These are phyloP conservation scores for Coemansia sp. DNA, from an alignment of 192 early-diverging fungal species.

Conservation along the genomic window DNA sequence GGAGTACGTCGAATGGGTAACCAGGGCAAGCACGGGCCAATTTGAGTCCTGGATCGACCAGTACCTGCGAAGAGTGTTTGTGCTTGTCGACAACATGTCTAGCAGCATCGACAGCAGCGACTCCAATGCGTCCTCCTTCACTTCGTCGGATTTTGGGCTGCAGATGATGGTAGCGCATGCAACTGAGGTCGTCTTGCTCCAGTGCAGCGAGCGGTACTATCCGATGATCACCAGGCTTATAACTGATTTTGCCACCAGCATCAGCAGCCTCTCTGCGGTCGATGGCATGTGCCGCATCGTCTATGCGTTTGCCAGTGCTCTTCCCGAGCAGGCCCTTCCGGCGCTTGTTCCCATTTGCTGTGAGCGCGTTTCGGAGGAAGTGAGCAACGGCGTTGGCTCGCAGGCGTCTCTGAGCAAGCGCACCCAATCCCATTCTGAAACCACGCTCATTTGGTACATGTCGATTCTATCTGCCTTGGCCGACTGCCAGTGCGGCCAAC, in stretches of 20 bases:
- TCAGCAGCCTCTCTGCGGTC: constrained; percentile 44
- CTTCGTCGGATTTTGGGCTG: constrained; percentile 25
- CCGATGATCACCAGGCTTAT: constrained; percentile 51
- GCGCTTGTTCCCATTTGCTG: constrained; percentile 38
- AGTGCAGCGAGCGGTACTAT: constrained; percentile 47
- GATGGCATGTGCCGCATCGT: constrained; percentile 35
- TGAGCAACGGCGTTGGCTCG: constrained; percentile 41
- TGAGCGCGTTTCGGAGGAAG: constrained; percentile 40
- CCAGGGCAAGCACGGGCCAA: constrained; percentile 67
- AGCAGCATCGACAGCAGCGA: constrained; percentile 32
- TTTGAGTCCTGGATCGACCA: constrained; percentile 88
- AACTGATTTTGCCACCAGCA: constrained; percentile 41
- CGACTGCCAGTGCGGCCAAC: constrained; percentile 21
- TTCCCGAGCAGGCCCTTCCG: constrained; percentile 38
- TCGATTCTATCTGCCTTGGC: constrained; percentile 28
- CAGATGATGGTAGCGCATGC: constrained; percentile 29
- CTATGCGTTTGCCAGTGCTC: constrained; percentile 30
- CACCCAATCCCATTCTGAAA: constrained; percentile 40
- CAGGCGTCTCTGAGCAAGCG: constrained; percentile 40
- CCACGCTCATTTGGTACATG: constrained; percentile 50
- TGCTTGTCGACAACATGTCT: constrained; percentile 59
- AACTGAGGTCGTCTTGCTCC: constrained; percentile 36
- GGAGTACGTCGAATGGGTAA: constrained; percentile 66
- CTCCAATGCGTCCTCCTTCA: neutral
- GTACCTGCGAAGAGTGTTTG: constrained; percentile 75